These are phyloP conservation scores for Ascocoryne sarcoides DNA, from an alignment of 2,329 filamentous ascomycete genomes.

Conservation along the genomic window DNA sequence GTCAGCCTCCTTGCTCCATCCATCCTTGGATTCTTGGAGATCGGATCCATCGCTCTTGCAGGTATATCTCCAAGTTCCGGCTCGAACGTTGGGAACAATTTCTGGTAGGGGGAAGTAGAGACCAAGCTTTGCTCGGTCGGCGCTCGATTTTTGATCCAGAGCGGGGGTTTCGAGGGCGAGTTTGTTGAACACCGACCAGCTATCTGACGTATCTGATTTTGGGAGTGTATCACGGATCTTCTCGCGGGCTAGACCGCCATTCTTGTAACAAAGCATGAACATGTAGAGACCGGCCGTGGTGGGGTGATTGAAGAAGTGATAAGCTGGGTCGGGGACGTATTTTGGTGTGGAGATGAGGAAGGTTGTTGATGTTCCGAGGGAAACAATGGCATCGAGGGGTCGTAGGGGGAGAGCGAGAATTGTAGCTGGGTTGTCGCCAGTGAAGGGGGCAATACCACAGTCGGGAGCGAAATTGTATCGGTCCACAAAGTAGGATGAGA, in stretches of 20 bases:
- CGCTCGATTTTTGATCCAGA: slow-evolving; percentile 49
- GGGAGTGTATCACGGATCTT: slow-evolving; percentile 77
- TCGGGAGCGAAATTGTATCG: slow-evolving; percentile 69
- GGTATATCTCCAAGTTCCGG: slow-evolving; percentile 80
- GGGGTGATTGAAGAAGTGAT: slow-evolving; percentile 98
- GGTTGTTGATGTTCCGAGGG: slow-evolving; percentile 88
- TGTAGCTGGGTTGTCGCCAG: slow-evolving; percentile 92
- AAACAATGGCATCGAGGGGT: slow-evolving; percentile 87
- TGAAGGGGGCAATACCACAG: slow-evolving; percentile 77
- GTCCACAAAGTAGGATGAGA: slow-evolving; percentile 69
- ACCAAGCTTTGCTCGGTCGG: slow-evolving; percentile 67
- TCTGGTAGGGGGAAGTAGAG: slow-evolving; percentile 95
- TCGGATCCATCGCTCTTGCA: slow-evolving; percentile 46
- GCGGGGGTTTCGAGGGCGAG: slow-evolving; percentile 59
- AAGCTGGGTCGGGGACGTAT: slow-evolving; percentile 81
- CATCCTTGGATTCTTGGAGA: slow-evolving; percentile 31
- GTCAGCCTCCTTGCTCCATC: slow-evolving; percentile 59
- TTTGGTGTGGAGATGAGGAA: slow-evolving; percentile 95
- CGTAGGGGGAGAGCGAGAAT: slow-evolving; percentile 85
- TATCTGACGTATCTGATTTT: slow-evolving; percentile 38
- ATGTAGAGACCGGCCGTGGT: slow-evolving; percentile 87
- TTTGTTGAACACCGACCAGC: slow-evolving; percentile 77
- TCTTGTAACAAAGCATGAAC: slow-evolving; percentile 99
- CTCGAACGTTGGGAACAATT: slow-evolving; percentile 83
- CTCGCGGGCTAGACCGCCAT: slow-evolving; percentile 88